phyloP scores from a whole-genome alignment of 345 rosid species.

The Orychophragmus violaceus region DNA sequence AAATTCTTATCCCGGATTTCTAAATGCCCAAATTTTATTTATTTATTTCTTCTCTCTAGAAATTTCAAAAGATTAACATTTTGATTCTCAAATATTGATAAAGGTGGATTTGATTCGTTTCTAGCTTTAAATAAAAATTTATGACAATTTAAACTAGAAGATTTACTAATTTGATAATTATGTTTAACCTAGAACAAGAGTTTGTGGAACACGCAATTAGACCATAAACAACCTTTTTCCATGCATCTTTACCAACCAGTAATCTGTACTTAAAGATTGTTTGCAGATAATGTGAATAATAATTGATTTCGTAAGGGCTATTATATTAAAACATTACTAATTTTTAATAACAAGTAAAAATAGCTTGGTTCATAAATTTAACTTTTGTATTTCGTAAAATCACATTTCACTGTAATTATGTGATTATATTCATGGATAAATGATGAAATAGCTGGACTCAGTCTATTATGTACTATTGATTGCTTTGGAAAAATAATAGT shows the following conservation, averaged over 20 bases:
- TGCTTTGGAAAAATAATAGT: neutral
- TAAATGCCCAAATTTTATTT: neutral
- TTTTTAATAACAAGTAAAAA: neutral
- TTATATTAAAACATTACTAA: neutral
- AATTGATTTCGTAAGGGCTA: neutral
- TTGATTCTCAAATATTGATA: neutral
- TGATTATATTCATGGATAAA: neutral
- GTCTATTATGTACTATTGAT: neutral
- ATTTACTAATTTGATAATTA: neutral
- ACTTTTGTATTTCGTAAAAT: too few relatives aligned
- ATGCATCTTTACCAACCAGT: neutral
- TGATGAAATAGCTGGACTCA: neutral
- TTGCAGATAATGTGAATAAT: neutral
- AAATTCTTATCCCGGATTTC: too few relatives aligned
- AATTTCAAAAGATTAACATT: neutral
- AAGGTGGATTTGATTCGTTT: neutral
- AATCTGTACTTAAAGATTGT: neutral
- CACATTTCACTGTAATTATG: neutral
- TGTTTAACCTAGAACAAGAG: neutral
- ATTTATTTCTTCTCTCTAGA: neutral
- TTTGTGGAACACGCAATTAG: constrained; percentile 6
- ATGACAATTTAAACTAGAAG: neutral
- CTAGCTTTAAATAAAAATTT: neutral
- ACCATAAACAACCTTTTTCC: neutral
- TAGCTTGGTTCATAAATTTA: neutral